Percentiles rank a stretch among this genome's conserved stretches.
phyloP scores from a whole-genome alignment of 345 rosid species.

The Punica granatum region DNA sequence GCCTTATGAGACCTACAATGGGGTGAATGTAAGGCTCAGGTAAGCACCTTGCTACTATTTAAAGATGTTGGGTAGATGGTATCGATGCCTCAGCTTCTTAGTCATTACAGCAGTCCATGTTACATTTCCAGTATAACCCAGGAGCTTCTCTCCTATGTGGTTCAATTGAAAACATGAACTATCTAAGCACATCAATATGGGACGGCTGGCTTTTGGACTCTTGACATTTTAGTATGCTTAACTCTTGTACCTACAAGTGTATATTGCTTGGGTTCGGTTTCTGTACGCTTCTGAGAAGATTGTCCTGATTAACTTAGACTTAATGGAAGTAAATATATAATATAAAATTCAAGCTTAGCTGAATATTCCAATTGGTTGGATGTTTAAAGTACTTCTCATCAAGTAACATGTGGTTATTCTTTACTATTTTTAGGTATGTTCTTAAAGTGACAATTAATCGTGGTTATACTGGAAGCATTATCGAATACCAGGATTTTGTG shows the following conservation, averaged over 20 bases:
- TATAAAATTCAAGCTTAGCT: not conserved
- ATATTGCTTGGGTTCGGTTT: not conserved
- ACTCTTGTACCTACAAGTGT: not conserved
- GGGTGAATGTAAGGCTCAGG: slow-evolving; percentile 94
- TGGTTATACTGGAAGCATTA: slow-evolving; percentile 86
- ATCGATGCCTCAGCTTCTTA: not conserved
- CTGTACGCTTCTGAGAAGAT: not conserved
- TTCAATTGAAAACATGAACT: not conserved
- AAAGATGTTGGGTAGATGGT: not conserved
- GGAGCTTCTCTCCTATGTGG: not conserved
- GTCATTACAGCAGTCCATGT: not conserved
- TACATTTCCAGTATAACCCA: not conserved
- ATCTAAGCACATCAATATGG: not conserved
- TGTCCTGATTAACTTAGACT: not conserved
- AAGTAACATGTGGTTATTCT: not conserved
- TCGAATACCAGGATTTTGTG: slow-evolving; percentile 90
- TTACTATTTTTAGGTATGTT: slow-evolving; percentile 60
- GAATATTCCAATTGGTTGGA: not conserved
- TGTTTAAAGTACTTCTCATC: not conserved
- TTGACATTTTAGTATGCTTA: not conserved
- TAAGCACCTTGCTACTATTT: slow-evolving; percentile 19
- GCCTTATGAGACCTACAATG: slow-evolving; percentile 93
- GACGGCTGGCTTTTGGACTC: not conserved
- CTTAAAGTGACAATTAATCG: slow-evolving; percentile 86
- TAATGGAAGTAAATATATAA: not conserved